Evolutionary conservation across 257 asterid genomes (phyloP), one percentile per base, ranked within the genome.

Genomic region (Ilex asprella): DNA sequence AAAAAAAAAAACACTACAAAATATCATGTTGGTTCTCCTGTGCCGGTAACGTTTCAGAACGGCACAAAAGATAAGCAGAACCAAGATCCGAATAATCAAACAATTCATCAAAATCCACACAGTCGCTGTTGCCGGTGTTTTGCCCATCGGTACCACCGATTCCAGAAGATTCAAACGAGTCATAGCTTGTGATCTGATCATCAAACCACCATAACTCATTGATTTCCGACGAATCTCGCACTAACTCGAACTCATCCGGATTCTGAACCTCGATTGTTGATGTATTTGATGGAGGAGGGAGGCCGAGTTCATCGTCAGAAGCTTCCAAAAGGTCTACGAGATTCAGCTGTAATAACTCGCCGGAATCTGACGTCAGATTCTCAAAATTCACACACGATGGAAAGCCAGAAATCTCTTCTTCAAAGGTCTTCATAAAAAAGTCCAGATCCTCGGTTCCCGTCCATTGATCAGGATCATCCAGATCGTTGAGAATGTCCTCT

Each of bases 381-480:
- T 21, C 27, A 21, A 21, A 21, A 21, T 21, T 21, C 27, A 21
- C 27, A 21, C 27, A 21, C 27, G 27, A 14, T 16, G 77, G 61
- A 14, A 77, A 74, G 3, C 82, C 73, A 2, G 76, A 52, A 0
- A 87, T 90, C 31, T 87, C 96, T 63, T 87, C 91, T 74, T 83
- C 91, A 29, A 90, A 87, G 60, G 86, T 87, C 76, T 84, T 87
- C 89, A 91, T 84, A 69, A 91, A 91, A 64, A 86, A 80, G 66
- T 85, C 96, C 3, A 91, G 79, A 60, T 91, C 96, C 31, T 65
- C 75, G 67, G 59, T 73, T 62, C 64, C 56, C 16, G 81, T 30
- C 30, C 67, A 73, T 13, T 85, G 55, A 46, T 87, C 95, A n/a
- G 69, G 2, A 91, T 27, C 0, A 91, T 21, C 27, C 27, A 21